phyloP scores from a whole-genome alignment of 352 stramenopile species.

The Pythium insidiosum region DNA sequence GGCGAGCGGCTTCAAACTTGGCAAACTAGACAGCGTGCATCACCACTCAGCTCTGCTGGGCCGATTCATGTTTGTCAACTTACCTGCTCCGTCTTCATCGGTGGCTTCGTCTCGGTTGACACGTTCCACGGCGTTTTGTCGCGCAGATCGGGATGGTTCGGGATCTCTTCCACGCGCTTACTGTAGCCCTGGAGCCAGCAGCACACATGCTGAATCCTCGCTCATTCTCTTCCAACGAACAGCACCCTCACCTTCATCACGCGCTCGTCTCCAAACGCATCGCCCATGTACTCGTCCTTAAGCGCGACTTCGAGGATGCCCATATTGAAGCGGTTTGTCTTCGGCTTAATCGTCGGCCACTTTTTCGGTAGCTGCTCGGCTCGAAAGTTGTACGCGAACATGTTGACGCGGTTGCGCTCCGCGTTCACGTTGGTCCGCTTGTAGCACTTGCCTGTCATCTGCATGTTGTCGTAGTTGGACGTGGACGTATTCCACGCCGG shows the following conservation, averaged over 20 bases:
- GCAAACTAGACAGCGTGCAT: conserved; percentile 7
- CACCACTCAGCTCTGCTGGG: not conserved
- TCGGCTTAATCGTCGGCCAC: conserved; percentile 58
- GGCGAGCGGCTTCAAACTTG: conserved; percentile 12
- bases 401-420: conserved; percentile 67
- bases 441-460: conserved; percentile 66
- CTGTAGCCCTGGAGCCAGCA: conserved; percentile 35
- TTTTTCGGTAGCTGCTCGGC: conserved; percentile 81
- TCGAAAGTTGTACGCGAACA: conserved; percentile 84
- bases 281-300: conserved; percentile 48
- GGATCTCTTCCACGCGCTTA: conserved; percentile 72
- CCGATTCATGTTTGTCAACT: not conserved
- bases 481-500: conserved; percentile 53
- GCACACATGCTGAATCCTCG: no score
- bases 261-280: conserved; percentile 59
- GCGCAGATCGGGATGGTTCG: conserved; percentile 55
- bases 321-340: conserved; percentile 73
- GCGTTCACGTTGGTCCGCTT: conserved; percentile 70
- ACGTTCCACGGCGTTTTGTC: conserved; percentile 56
- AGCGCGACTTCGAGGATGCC: conserved; percentile 66
- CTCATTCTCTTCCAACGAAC: no score
- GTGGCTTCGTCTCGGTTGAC: conserved; percentile 40
- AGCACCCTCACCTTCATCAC: conserved; percentile 37
- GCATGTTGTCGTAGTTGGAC: conserved; percentile 68
- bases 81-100: conserved; percentile 42